Base-by-base conservation (phyloP, 2,329 filamentous ascomycete species). In the Calonectria leucothoes region DNA sequence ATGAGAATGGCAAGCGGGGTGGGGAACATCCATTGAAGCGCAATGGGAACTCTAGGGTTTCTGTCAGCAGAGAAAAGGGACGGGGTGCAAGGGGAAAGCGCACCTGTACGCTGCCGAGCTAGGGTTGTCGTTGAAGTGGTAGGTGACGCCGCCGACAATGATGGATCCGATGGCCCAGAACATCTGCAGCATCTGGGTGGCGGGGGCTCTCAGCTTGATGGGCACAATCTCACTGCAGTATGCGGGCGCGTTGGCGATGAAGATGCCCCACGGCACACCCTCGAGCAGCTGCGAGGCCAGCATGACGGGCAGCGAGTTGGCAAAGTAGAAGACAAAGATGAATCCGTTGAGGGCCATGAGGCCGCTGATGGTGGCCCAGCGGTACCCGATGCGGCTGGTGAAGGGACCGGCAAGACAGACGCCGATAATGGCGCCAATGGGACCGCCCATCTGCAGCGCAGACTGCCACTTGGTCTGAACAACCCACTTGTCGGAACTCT, bases 161-260 rank as follows among this genome's bases (percentile, higher is more conserved):
- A 92, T 92, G 25, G 85, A 82, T 17, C 91, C 91, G 76, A 92
- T 89, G 5, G 90, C 88, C 91, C 91, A 92, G 83, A 89, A 90
- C 90, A 92, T 92, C 80, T 92, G 90, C 81, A 92, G 77, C 84
- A 89, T 92, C 78, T 90, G 88, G 2, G 91, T 92, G 17, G 85
- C 86, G 52, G 89, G 88, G 70, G 88, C 91, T 81, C 91, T 85
- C 52, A 92, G 84, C 76, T 84, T 83, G 45, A 92, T 85, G 0
- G 91, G 91, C 14, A 91, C 89, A 64, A 92, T 90, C 80, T 92
- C 91, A 76, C 84, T 85, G 81, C 88, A 90, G 83, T 92, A 92
- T 3, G 91, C 90, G 1, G 91, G 91, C 12, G 90, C 86, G 81
- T 91, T 91, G 78, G 90, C 89, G 75, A 92, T 91, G 83, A 92